Conservation (phyloP, 345 rosid genomes). For the Leavenworthia alabamica region DNA sequence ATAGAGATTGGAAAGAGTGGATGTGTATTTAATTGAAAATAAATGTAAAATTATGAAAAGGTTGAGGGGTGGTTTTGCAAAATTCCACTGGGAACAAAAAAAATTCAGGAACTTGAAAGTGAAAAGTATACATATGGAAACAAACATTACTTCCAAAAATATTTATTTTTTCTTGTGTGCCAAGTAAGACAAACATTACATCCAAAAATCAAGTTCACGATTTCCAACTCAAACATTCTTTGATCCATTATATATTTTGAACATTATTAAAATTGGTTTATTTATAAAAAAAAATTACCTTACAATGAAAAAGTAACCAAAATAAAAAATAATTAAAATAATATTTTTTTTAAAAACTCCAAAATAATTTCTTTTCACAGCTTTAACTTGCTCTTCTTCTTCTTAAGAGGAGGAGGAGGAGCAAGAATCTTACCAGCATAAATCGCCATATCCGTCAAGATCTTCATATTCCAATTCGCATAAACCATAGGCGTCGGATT, state of each 20-base stretch:
- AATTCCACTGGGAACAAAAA: constrained; percentile 7
- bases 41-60: constrained; percentile 17
- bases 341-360: no score
- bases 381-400: neutral
- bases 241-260: neutral
- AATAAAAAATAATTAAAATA: no score
- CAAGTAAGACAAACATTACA: no score
- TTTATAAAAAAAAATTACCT: neutral
- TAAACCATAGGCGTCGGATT: constrained; percentile 30
- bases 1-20: constrained; percentile 20
- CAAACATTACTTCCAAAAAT: no score
- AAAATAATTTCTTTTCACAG: neutral
- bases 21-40: constrained; percentile 13
- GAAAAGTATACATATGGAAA: neutral
- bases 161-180: no score
- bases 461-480: constrained; percentile 33
- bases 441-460: constrained; percentile 31
- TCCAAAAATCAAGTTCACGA: neutral
- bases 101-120: neutral
- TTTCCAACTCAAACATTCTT: neutral
- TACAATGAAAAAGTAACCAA: neutral
- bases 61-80: constrained; percentile 4
- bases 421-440: constrained; percentile 27
- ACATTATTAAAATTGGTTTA: neutral
- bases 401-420: constrained; percentile 29